Evolutionary conservation across 352 stramenopile genomes (phyloP).

Genomic region (Blastocystis sp.): DNA sequence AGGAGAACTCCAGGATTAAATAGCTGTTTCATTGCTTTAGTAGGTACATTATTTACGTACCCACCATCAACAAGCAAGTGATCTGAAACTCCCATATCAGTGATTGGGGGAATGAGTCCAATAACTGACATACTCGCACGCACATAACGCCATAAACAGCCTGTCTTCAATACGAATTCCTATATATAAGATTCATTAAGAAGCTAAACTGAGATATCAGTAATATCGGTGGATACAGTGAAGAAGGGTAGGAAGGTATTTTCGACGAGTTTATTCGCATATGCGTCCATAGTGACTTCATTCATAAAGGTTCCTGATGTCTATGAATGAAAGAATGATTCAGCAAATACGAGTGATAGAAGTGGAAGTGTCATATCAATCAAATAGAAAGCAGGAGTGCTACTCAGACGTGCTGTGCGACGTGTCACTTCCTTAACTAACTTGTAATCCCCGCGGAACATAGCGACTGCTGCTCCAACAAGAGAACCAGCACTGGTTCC

Average conservation of each 20-base stretch:
- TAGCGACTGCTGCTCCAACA: slow-evolving; percentile 8
- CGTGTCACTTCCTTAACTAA: slow-evolving; percentile 59
- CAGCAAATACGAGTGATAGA: background rate
- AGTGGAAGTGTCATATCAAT: slow-evolving; percentile 52
- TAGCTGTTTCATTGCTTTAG: slow-evolving; percentile 71
- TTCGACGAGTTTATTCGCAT: slow-evolving; percentile 71
- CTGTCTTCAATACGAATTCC: slow-evolving; percentile 82
- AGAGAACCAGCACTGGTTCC: slow-evolving; percentile 76
- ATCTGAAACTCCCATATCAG: slow-evolving; percentile 58
- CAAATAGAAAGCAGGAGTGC: slow-evolving; percentile 38
- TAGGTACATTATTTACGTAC: slow-evolving; percentile 88
- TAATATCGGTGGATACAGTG: slow-evolving; percentile 86
- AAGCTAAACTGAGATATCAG: slow-evolving; percentile 72
- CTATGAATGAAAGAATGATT: background rate
- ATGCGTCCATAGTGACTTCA: slow-evolving; percentile 68
- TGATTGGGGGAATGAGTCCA: slow-evolving; percentile 71
- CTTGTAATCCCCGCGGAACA: slow-evolving; percentile 53
- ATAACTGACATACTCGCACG: slow-evolving; percentile 81
- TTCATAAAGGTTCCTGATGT: slow-evolving; percentile 62
- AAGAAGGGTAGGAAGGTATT: slow-evolving; percentile 88
- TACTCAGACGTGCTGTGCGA: background rate
- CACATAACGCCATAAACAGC: slow-evolving; percentile 83
- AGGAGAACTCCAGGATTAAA: slow-evolving; percentile 48
- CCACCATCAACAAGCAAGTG: slow-evolving; percentile 82
- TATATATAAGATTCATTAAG: slow-evolving; percentile 70